These are phyloP conservation scores for Phallus indusiatus DNA, from an alignment of 768 basidiomycete species.

Conservation along the genomic window DNA sequence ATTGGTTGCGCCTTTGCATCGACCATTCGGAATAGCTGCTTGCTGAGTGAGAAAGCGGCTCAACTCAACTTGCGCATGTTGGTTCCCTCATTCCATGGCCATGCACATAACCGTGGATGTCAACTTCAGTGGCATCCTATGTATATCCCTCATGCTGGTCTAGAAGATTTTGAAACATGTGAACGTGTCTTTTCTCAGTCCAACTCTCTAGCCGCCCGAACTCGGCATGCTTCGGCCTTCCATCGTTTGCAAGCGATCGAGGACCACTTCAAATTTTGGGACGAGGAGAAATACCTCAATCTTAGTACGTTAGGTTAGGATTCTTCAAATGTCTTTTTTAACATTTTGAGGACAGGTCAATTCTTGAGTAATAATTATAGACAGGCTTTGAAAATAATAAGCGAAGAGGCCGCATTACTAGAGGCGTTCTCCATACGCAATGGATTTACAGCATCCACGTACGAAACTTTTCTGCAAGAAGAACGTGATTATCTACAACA, in stretches of 20 bases:
- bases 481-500: background rate
- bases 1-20: constrained; percentile 17
- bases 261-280: constrained; percentile 24
- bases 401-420: background rate
- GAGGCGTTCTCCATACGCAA: too few relatives aligned
- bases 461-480: background rate
- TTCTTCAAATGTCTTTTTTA: background rate
- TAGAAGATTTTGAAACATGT: constrained; percentile 27
- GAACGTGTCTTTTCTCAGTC: constrained; percentile 26
- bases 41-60: constrained; percentile 1
- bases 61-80: background rate
- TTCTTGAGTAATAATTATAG: constrained; percentile 1
- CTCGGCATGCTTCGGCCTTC: constrained; percentile 20
- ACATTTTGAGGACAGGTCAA: background rate
- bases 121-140: constrained; percentile 21
- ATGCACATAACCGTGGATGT: constrained; percentile 17
- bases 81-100: constrained; percentile 18
- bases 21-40: constrained; percentile 11
- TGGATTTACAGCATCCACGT: background rate
- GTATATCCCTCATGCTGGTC: constrained; percentile 23
- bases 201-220: constrained; percentile 17
- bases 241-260: constrained; percentile 23
- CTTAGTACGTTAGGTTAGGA: constrained; percentile 12
- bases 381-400: background rate
- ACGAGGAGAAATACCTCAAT: constrained; percentile 25